Evolutionary conservation across 116 monocot species (phyloP).

Genomic region (Thalassia testudinum): DNA sequence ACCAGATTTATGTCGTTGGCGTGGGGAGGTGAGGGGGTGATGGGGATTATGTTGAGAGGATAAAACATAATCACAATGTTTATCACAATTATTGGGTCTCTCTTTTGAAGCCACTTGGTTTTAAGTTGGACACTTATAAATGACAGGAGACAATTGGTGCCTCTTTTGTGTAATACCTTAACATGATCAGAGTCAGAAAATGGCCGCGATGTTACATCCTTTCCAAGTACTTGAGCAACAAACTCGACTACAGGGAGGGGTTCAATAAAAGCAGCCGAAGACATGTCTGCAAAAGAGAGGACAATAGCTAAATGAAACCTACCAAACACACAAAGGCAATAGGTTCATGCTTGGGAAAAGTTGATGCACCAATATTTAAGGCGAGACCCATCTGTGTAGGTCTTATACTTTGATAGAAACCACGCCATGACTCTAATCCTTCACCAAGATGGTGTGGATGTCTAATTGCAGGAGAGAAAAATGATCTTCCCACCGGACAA

Average conservation of each 20-base stretch:
- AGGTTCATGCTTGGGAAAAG: not conserved
- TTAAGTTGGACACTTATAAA: not conserved
- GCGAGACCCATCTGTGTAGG: slow-evolving; percentile 75
- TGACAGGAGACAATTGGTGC: not conserved
- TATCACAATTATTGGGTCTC: too few species aligned
- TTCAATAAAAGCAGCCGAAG: slow-evolving; percentile 53
- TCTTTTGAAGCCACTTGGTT: too few species aligned
- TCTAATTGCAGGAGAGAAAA: slow-evolving; percentile 39
- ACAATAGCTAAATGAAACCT: not conserved
- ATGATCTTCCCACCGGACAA: slow-evolving; percentile 40
- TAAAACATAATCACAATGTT: too few species aligned
- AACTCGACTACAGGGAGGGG: slow-evolving; percentile 61
- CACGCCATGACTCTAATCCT: slow-evolving; percentile 57
- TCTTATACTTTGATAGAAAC: slow-evolving; percentile 63
- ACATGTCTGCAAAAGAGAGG: slow-evolving; percentile 35
- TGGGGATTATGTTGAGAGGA: too few species aligned
- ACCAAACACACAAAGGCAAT: not conserved
- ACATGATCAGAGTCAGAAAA: slow-evolving; percentile 46
- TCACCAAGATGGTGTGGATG: slow-evolving; percentile 27
- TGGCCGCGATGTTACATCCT: slow-evolving; percentile 22
- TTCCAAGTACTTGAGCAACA: slow-evolving; percentile 34
- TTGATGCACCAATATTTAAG: slow-evolving; percentile 44
- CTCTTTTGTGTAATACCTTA: slow-evolving; percentile 26
- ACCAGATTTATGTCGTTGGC: too few species aligned
- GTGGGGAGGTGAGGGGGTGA: too few species aligned